Evolutionary conservation across 2,329 filamentous ascomycete species (phyloP).

Genomic region (Ceratocystis huliohia): DNA sequence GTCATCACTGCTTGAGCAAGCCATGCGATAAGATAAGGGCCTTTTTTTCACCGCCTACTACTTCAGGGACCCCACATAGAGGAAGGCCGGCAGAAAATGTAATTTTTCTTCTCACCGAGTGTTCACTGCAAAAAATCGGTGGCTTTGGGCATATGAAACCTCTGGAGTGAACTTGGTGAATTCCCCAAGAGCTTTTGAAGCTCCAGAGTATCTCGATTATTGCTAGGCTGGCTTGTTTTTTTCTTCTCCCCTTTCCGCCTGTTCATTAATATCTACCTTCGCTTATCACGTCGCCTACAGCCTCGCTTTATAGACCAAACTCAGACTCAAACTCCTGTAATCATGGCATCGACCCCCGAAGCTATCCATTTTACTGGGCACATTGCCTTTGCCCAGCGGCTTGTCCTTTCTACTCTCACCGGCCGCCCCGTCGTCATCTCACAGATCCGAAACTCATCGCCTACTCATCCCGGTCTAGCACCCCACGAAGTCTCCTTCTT

Average conservation of each 20-base stretch:
- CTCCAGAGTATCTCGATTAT: background rate
- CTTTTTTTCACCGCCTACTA: slow-evolving; percentile 16
- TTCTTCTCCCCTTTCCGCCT: background rate
- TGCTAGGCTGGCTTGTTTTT: background rate
- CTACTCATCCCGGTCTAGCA: slow-evolving; percentile 75
- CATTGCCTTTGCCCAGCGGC: slow-evolving; percentile 66
- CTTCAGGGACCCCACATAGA: slow-evolving; percentile 7
- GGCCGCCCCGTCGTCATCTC: slow-evolving; percentile 83
- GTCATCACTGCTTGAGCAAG: slow-evolving; percentile 6
- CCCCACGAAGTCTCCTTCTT: slow-evolving; percentile 92
- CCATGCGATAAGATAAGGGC: slow-evolving; percentile 20
- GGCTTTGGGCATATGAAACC: background rate
- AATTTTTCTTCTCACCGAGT: slow-evolving; percentile 17
- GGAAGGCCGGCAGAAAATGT: slow-evolving; percentile 17
- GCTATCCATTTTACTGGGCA: slow-evolving; percentile 71
- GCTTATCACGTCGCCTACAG: background rate
- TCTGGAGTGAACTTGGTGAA: background rate
- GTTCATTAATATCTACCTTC: background rate
- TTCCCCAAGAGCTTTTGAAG: background rate
- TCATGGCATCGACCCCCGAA: slow-evolving; percentile 33
- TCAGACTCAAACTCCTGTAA: slow-evolving; percentile 19
- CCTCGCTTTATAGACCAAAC: background rate
- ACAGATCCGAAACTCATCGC: slow-evolving; percentile 77
- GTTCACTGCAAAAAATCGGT: background rate
- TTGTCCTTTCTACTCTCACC: slow-evolving; percentile 82